A percentile compares a stretch with the other conserved stretches of the same genome.
These are phyloP conservation scores for Haplosporangium sp. DNA, from an alignment of 371 early-diverging fungal species.

Conservation along the genomic window DNA sequence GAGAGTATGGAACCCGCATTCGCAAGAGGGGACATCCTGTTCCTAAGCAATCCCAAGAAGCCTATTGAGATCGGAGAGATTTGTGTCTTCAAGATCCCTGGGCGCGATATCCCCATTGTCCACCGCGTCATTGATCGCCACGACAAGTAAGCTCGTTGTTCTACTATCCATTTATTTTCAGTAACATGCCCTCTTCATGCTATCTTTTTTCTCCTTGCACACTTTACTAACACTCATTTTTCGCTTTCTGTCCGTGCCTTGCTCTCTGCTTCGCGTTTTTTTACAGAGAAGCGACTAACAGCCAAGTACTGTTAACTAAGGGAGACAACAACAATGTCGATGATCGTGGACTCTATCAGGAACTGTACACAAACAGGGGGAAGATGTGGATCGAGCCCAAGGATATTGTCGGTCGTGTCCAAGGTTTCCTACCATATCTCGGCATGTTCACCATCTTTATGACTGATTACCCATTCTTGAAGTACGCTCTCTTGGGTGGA, in stretches of 20 bases:
- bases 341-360: constrained; percentile 92
- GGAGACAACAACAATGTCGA: constrained; percentile 98
- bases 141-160: constrained; percentile 65
- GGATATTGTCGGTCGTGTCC: constrained; percentile 91
- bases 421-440: constrained; percentile 90
- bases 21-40: constrained; percentile 96
- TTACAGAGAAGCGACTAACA: constrained; percentile 66
- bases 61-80: constrained; percentile 95
- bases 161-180: not conserved
- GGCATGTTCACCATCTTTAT: constrained; percentile 98
- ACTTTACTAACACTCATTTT: no score
- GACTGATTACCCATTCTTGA: constrained; percentile 95
- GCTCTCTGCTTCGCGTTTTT: not conserved
- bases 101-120: constrained; percentile 97
- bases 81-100: constrained; percentile 94
- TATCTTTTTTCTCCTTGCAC: no score
- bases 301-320: constrained; percentile 94
- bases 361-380: constrained; percentile 63
- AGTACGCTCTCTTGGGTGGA: constrained; percentile 81
- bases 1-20: constrained; percentile 99
- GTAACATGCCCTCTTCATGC: no score
- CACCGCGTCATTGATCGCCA: constrained; percentile 96
- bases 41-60: constrained; percentile 78
- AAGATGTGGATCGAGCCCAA: constrained; percentile 93
- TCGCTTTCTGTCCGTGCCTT: not conserved